phyloP scores from a whole-genome alignment of 2,329 filamentous ascomycete species.

The Beauveria bassiana region DNA sequence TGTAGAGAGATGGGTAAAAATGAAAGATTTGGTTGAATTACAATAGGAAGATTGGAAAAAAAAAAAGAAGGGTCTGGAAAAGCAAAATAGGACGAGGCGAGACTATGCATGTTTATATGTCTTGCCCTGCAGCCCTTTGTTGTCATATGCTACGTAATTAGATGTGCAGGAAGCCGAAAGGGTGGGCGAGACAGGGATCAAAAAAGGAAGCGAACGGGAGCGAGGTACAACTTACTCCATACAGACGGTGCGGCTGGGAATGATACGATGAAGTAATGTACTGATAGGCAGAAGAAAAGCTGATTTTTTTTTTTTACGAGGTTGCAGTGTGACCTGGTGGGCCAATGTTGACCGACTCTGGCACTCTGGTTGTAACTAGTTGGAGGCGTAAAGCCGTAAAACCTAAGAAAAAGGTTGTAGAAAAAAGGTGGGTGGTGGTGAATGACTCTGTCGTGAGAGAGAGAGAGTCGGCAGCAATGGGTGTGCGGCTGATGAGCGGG shows the following conservation, averaged over 20 bases:
- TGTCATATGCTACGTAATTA: neutral
- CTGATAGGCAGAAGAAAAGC: neutral
- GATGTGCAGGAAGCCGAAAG: neutral
- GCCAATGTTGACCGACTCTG: neutral
- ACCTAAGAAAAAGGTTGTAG: neutral
- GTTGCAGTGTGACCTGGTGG: slow-evolving; percentile 3
- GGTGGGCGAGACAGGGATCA: neutral
- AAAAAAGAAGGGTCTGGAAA: neutral
- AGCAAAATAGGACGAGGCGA: neutral
- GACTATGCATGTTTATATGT: neutral
- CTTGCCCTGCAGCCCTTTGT: neutral
- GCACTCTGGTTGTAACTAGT: no score
- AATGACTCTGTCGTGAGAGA: neutral
- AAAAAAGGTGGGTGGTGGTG: neutral
- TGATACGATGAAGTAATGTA: neutral
- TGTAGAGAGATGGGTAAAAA: neutral
- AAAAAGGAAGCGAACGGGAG: neutral
- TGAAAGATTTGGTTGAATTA: neutral
- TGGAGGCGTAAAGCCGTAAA: no score
- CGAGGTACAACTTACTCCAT: neutral
- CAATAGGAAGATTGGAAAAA: neutral
- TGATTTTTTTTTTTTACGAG: slow-evolving; percentile 6
- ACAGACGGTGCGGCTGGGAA: neutral
- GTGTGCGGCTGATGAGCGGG: neutral
- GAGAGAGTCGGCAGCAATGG: neutral